Base-by-base conservation (phyloP, 2,329 filamentous ascomycete genomes). In the Exophiala viscosa region DNA sequence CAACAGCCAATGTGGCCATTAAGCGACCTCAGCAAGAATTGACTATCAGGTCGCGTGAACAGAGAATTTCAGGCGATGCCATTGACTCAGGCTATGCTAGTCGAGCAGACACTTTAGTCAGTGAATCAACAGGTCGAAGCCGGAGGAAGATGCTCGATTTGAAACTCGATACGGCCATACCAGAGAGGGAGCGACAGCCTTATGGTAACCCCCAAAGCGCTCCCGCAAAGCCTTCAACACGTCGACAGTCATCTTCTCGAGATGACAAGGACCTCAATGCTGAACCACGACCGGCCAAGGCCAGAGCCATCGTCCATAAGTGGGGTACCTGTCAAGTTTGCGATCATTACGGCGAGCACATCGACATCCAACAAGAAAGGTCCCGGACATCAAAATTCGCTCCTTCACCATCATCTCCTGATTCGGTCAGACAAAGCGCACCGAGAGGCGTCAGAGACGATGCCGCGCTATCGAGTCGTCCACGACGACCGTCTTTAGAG, bases 51-150 rank as follows among this genome's bases (percentile, higher is more conserved):
- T 43, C 44, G 40, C 17, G 41, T 6, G 34, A 54, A 31, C 36
- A 41, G 42, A 65, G 67, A 36, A 67, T 67, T 60, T 69, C 71
- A 55, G 76, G 81, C 67, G 70, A 72, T 64, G 74, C 76, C 61
- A 81, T 77, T 69, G 81, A 85, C 69, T 83, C 80, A 60, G 81
- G 81, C 62, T 83, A 83, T 72, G 82, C 79, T 58, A 83, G 79
- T 71, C 75, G 76, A 64, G 80, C 79, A 62, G 74, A 73, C 60
- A 74, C 76, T 58, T 76, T 77, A 57, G 70, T 75, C 68, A 75
- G 76, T 70, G 74, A 54, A 38, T 75, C 75, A 70, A 78, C 73
- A 76, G 65, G 72, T 67, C 60, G 72, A 72, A 70, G 69, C 66
- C 63, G 71, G 65, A 64, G 69, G 66, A 63, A 70, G 65, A 60